Percentiles rank a stretch among this genome's conserved stretches.
Conservation (phyloP, 768 basidiomycete genomes). For the Gautieria morchelliformis region DNA sequence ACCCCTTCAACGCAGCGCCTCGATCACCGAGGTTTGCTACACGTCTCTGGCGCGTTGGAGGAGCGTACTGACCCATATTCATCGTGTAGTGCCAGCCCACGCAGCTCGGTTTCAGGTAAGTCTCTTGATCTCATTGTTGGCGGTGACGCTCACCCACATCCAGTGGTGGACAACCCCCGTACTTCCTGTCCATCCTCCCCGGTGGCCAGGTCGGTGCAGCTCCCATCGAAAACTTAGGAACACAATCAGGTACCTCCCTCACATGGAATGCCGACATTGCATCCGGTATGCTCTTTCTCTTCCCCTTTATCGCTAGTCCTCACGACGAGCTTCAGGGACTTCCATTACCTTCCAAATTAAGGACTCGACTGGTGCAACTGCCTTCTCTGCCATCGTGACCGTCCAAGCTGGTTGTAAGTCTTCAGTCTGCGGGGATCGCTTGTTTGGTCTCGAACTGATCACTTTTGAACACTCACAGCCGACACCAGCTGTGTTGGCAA, state of each 20-base stretch:
- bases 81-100: constrained; percentile 44
- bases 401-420: constrained; percentile 41
- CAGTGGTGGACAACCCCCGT: constrained; percentile 29
- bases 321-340: constrained; percentile 28
- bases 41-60: background rate
- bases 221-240: constrained; percentile 39
- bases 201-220: constrained; percentile 35
- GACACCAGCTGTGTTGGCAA: constrained; percentile 22
- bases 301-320: background rate
- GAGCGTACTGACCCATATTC: background rate
- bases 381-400: constrained; percentile 44
- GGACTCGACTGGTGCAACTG: constrained; percentile 45
- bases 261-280: constrained; percentile 50
- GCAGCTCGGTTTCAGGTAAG: constrained; percentile 27
- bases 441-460: background rate
- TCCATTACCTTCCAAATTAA: constrained; percentile 48
- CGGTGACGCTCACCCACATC: background rate
- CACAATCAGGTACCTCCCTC: constrained; percentile 27
- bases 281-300: constrained; percentile 26
- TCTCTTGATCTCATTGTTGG: background rate
- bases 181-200: constrained; percentile 28
- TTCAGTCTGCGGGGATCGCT: background rate
- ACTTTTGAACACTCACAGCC: constrained; percentile 14
- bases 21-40: background rate
- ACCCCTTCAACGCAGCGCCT: background rate